phyloP scores from a whole-genome alignment of 2,329 filamentous ascomycete species.

The Phaeosphaeriaceae sp. region DNA sequence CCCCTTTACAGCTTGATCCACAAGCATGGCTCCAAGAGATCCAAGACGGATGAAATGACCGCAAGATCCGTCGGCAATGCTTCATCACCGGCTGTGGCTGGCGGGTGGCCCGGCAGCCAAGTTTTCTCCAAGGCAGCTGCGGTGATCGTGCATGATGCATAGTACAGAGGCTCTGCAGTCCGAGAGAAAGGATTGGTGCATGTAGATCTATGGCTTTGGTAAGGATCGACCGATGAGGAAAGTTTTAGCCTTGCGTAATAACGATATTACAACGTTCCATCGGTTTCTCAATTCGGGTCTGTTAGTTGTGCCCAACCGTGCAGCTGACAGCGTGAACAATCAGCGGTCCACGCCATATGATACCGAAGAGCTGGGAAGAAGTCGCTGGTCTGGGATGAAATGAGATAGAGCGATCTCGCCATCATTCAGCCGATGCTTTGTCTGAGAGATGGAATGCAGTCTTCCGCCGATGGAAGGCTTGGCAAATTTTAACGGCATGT shows the following conservation, averaged over 20 bases:
- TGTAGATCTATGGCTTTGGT: background rate
- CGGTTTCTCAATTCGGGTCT: background rate
- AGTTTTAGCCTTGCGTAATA: background rate
- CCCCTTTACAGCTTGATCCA: background rate
- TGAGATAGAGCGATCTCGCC: background rate
- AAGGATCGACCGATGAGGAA: background rate
- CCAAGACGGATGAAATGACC: background rate
- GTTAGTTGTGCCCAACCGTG: background rate
- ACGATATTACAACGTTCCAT: background rate
- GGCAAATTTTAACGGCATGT: background rate
- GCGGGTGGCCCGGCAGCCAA: slow-evolving; percentile 3
- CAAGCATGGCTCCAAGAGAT: background rate
- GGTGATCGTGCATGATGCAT: slow-evolving; percentile 1
- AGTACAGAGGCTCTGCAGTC: background rate
- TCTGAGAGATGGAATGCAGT: background rate
- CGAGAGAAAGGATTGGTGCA: background rate
- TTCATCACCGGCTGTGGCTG: slow-evolving; percentile 2
- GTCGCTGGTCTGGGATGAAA: background rate
- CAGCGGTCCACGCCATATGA: background rate
- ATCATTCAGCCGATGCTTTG: background rate
- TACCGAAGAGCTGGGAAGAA: background rate
- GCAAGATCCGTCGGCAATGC: slow-evolving; percentile 1
- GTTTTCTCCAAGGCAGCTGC: slow-evolving; percentile 3
- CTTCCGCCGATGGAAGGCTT: background rate
- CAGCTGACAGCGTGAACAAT: background rate